Evolutionary conservation across 2,329 filamentous ascomycete genomes (phyloP).

Genomic region (Cephalotrichum gorgonifer): DNA sequence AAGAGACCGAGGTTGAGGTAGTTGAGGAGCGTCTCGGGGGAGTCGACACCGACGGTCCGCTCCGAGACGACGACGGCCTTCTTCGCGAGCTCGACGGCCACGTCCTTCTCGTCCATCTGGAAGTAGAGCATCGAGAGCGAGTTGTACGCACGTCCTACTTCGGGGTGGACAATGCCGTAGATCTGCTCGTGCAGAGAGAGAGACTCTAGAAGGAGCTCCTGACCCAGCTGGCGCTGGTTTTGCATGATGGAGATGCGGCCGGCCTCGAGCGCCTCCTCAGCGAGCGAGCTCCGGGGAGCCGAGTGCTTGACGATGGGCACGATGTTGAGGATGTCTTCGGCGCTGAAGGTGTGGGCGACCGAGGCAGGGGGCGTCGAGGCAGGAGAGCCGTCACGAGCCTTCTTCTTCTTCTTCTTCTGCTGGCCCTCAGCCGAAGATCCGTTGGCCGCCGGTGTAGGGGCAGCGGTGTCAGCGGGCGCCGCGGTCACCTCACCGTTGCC

Average conservation of each 20-base stretch:
- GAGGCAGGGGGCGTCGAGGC: slow-evolving; percentile 30
- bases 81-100: slow-evolving; percentile 85
- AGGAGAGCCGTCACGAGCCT: slow-evolving; percentile 43
- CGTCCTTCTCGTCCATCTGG: slow-evolving; percentile 94
- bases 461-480: slow-evolving; percentile 20
- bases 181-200: slow-evolving; percentile 96
- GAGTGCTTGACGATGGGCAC: slow-evolving; percentile 96
- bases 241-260: slow-evolving; percentile 94
- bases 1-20: slow-evolving; percentile 95
- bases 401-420: slow-evolving; percentile 54
- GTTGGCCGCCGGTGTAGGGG: slow-evolving; percentile 22
- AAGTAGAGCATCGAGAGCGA: slow-evolving; percentile 93
- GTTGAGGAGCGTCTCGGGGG: slow-evolving; percentile 84
- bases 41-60: slow-evolving; percentile 86
- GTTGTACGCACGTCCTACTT: slow-evolving; percentile 92
- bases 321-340: slow-evolving; percentile 83
- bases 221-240: slow-evolving; percentile 88
- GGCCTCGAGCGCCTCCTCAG: slow-evolving; percentile 91
- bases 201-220: slow-evolving; percentile 92
- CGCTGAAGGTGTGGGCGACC: slow-evolving; percentile 54
- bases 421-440: slow-evolving; percentile 25
- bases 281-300: slow-evolving; percentile 76
- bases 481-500: slow-evolving; percentile 15
- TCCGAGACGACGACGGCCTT: slow-evolving; percentile 96
- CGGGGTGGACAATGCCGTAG: slow-evolving; percentile 92